Evolutionary conservation across 2,329 filamentous ascomycete genomes (phyloP).

Genomic region (Plectosphaerella plurivora): DNA sequence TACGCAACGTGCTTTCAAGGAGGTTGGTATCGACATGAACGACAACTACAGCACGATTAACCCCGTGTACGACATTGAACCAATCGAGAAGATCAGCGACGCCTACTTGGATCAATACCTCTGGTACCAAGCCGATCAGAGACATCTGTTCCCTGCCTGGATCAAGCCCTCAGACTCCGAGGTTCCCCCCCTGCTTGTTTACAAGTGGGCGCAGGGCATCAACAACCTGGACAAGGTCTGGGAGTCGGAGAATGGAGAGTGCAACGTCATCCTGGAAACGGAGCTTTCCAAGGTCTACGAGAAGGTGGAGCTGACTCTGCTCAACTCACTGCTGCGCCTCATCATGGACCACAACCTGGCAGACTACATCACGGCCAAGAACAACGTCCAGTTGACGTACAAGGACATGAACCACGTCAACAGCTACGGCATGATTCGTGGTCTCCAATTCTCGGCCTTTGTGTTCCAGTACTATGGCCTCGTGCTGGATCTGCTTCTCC

Average conservation of each 20-base stretch:
- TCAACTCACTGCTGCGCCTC: conserved; percentile 86
- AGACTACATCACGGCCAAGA: conserved; percentile 98
- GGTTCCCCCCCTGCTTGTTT: conserved; percentile 87
- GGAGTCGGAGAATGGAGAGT: conserved; percentile 90
- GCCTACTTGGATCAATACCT: conserved; percentile 97
- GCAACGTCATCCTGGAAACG: conserved; percentile 98
- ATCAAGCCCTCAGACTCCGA: conserved; percentile 99
- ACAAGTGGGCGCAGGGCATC: conserved; percentile 99
- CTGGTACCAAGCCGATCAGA: conserved; percentile 98
- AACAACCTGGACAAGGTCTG: conserved; percentile 96
- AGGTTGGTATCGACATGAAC: conserved; percentile 99
- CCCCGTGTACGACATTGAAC: conserved; percentile 97
- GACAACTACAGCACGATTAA: conserved; percentile 99
- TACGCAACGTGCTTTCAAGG: conserved; percentile 97
- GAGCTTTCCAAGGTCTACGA: conserved; percentile 99
- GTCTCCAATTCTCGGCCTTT: conserved; percentile 95
- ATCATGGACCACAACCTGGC: conserved; percentile 99
- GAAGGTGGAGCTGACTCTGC: conserved; percentile 93
- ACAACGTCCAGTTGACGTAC: conserved; percentile 98
- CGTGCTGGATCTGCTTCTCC: conserved; percentile 85
- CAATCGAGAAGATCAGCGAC: conserved; percentile 98
- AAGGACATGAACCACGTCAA: conserved; percentile 99
- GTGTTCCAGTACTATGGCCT: conserved; percentile 99
- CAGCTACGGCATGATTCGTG: conserved; percentile 96
- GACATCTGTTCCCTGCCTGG: conserved; percentile 95